Evolutionary conservation across 1,284 basidiomycete species (phyloP).

Genomic region (Ustilago shanxiensis): DNA sequence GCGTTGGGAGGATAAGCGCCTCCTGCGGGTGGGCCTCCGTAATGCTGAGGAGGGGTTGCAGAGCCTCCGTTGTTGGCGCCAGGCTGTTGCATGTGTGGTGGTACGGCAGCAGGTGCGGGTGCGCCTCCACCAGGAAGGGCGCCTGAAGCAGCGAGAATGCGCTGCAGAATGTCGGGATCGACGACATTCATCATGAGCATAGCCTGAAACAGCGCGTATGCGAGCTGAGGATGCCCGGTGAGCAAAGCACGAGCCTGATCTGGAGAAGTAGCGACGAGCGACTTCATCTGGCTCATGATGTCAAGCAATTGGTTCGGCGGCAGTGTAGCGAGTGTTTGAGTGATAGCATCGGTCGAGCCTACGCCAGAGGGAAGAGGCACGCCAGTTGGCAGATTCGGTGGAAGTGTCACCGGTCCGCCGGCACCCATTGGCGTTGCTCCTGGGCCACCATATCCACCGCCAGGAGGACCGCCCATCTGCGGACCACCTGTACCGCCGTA

Average conservation of each 20-base stretch:
- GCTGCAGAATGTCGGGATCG: slow-evolving; percentile 83
- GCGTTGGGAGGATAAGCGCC: slow-evolving; percentile 19
- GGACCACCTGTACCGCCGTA: slow-evolving; percentile 35
- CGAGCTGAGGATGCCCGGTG: slow-evolving; percentile 87
- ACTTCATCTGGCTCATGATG: slow-evolving; percentile 97
- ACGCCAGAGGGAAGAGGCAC: slow-evolving; percentile 81
- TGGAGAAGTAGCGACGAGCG: slow-evolving; percentile 88
- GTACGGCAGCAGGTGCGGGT: slow-evolving; percentile 16
- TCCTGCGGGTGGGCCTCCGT: slow-evolving; percentile 22
- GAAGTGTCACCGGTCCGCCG: slow-evolving; percentile 69
- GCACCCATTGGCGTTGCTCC: slow-evolving; percentile 46
- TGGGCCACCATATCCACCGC: slow-evolving; percentile 25
- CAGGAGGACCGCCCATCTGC: slow-evolving; percentile 25
- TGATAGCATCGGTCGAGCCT: slow-evolving; percentile 86
- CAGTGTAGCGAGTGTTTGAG: slow-evolving; percentile 85
- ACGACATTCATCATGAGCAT: slow-evolving; percentile 94
- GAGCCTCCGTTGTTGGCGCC: slow-evolving; percentile 25
- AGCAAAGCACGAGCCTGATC: slow-evolving; percentile 88
- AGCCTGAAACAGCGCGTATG: slow-evolving; percentile 96
- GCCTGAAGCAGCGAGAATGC: slow-evolving; percentile 69
- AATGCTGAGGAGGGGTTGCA: slow-evolving; percentile 49
- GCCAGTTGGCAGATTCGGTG: slow-evolving; percentile 82
- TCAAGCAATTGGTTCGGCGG: slow-evolving; percentile 88
- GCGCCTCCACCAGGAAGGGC: slow-evolving; percentile 29
- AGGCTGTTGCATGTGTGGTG: slow-evolving; percentile 44